Evolutionary conservation across 2,329 filamentous ascomycete genomes (phyloP).

Genomic region (Dichotomopilus funicola): DNA sequence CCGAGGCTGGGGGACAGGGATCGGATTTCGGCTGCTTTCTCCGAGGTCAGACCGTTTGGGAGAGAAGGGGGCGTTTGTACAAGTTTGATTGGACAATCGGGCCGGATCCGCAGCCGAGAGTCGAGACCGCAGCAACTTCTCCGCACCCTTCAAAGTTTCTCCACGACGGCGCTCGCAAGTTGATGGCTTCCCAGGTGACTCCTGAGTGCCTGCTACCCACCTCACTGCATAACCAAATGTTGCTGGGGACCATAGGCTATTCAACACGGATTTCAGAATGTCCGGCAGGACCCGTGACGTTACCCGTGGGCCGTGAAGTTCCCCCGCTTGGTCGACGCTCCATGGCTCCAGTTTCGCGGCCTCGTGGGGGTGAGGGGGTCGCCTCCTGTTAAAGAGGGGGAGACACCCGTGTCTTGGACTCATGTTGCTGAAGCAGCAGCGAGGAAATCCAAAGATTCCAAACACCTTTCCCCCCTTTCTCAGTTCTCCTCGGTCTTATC

Average conservation of each 20-base stretch:
- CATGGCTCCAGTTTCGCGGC: background rate
- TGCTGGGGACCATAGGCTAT: too few species aligned
- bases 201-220: too few species aligned
- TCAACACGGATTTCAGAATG: background rate
- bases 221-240: too few species aligned
- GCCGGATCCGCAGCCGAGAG: background rate
- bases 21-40: slow-evolving; percentile 3
- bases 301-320: background rate
- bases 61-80: background rate
- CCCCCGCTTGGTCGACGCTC: background rate
- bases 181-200: too few species aligned
- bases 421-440: too few species aligned
- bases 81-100: background rate
- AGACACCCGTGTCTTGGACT: background rate
- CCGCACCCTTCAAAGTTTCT: too few species aligned
- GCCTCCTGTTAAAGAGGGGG: background rate
- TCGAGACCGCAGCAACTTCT: too few species aligned
- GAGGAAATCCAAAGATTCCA: too few species aligned
- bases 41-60: background rate
- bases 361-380: background rate
- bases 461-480: too few species aligned
- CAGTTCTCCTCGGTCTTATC: background rate
- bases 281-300: background rate
- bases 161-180: too few species aligned
- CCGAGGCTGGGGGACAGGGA: background rate